Conservation (phyloP, 345 rosid species). For the Pelargonium nanum region DNA sequence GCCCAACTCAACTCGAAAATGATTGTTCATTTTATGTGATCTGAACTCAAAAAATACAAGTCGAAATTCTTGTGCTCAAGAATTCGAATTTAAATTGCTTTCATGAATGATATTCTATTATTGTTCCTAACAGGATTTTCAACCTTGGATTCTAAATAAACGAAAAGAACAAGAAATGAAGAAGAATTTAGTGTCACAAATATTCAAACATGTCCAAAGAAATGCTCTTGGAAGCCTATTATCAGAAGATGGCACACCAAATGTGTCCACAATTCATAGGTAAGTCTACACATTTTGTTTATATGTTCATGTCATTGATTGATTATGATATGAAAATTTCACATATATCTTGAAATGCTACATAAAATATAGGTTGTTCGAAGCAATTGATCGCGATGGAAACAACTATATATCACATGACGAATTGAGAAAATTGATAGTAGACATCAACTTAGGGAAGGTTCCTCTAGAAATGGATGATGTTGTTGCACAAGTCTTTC, state of each 20-base stretch:
- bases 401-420: constrained; percentile 14
- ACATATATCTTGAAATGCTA: background rate
- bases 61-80: too few relatives aligned
- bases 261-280: constrained; percentile 16
- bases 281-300: background rate
- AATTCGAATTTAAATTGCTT: background rate
- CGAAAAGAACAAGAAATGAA: constrained; percentile 18
- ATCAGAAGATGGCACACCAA: constrained; percentile 21
- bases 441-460: constrained; percentile 15
- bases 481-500: constrained; percentile 14
- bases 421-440: constrained; percentile 19
- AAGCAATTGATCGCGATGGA: constrained; percentile 12
- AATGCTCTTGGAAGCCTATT: constrained; percentile 16
- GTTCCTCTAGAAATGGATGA: constrained; percentile 17
- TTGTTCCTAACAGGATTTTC: constrained; percentile 10
- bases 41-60: too few relatives aligned
- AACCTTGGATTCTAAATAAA: constrained; percentile 25
- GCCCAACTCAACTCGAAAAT: too few relatives aligned
- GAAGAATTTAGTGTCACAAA: constrained; percentile 16
- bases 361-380: constrained; percentile 17
- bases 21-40: too few relatives aligned
- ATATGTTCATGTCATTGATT: background rate
- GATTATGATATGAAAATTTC: background rate
- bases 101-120: background rate
- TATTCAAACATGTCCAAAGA: constrained; percentile 11